Evolutionary conservation across 805 yeast species (phyloP), one percentile per base, ranked within the genome.

Genomic region (Starmerella vitae): DNA sequence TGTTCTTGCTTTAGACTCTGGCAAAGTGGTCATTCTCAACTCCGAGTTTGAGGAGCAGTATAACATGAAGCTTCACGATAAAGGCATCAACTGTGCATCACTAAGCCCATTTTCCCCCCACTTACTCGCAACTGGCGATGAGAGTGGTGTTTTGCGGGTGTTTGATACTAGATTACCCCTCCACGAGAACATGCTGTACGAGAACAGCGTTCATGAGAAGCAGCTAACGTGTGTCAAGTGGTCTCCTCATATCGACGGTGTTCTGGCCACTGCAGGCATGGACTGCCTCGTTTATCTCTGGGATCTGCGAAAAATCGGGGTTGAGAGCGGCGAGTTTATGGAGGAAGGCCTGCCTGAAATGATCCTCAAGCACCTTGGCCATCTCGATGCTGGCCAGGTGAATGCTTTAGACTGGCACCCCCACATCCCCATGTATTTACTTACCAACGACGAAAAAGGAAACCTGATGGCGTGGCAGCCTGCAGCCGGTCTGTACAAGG

Each of bases 321-420:
- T 76, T 46, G 93, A 82, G 57, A 68, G 68, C 12, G 85, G 75
- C 48, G 94, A 83, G 49, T 94, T 84, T 54, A 80, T 84, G 22
- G 93, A 80, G 47, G 95, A 84, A 52, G 95, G 93, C 29, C 79
- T 79, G 20, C 88, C 94, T 4, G 95, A 84, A 57, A 60, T 84
- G 26, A 64, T 83, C 50, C 79, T 83, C 85, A 79, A 84, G 77
- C 94, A 84, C 55, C 93, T 93, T 28, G 94, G 94, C 17, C 94
- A 84, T 31, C 26, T 41, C 21, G 31, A 36, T 19, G 49, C 48
- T 20, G 37, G 26, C 21, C 45, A 38, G 42, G 42, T 54, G 76
- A 85, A 34, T 38, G 48, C 42, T 13, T 35, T 46, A 25, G 49
- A 39, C 36, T 46, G 44, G 42, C 50, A 46, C 30, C 49, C 46